Evolutionary conservation across 1,284 basidiomycete genomes (phyloP).

Genomic region (Mycena citricolor): DNA sequence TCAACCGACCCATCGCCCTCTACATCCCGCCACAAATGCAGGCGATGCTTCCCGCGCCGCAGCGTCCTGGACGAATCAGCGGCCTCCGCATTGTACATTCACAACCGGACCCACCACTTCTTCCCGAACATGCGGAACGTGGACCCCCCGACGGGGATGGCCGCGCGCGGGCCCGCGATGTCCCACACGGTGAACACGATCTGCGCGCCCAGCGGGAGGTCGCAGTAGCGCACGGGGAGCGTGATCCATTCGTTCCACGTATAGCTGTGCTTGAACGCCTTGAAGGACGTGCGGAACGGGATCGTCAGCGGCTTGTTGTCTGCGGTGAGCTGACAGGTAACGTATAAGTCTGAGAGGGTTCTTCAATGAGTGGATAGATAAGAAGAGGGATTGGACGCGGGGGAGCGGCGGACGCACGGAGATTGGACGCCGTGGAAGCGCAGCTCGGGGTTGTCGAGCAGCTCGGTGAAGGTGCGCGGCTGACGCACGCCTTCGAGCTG

Average conservation of each 20-base stretch:
- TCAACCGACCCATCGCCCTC: slow-evolving; percentile 86
- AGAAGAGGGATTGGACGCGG: slow-evolving; percentile 51
- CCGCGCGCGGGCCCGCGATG: slow-evolving; percentile 75
- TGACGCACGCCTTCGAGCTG: slow-evolving; percentile 80
- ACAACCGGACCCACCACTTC: slow-evolving; percentile 66
- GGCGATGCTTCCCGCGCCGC: slow-evolving; percentile 86
- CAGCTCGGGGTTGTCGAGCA: slow-evolving; percentile 76
- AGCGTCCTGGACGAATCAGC: slow-evolving; percentile 65
- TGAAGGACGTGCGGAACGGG: slow-evolving; percentile 89
- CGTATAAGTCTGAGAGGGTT: slow-evolving; percentile 85
- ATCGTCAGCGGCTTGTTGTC: slow-evolving; percentile 93
- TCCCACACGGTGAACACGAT: slow-evolving; percentile 96
- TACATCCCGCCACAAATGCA: slow-evolving; percentile 79
- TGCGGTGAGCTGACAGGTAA: slow-evolving; percentile 87
- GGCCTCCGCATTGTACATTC: slow-evolving; percentile 3
- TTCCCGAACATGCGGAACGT: slow-evolving; percentile 89
- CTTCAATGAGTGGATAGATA: slow-evolving; percentile 64
- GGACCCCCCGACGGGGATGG: slow-evolving; percentile 83
- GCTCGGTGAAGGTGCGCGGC: slow-evolving; percentile 68
- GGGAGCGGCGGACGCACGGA: slow-evolving; percentile 48
- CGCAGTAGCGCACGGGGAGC: slow-evolving; percentile 88
- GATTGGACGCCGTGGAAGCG: slow-evolving; percentile 79
- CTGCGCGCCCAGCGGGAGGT: slow-evolving; percentile 85
- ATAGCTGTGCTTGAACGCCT: slow-evolving; percentile 84
- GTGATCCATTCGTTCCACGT: slow-evolving; percentile 97